Conservation (phyloP, 2,329 filamentous ascomycete species). For the Aspergillus sp. region DNA sequence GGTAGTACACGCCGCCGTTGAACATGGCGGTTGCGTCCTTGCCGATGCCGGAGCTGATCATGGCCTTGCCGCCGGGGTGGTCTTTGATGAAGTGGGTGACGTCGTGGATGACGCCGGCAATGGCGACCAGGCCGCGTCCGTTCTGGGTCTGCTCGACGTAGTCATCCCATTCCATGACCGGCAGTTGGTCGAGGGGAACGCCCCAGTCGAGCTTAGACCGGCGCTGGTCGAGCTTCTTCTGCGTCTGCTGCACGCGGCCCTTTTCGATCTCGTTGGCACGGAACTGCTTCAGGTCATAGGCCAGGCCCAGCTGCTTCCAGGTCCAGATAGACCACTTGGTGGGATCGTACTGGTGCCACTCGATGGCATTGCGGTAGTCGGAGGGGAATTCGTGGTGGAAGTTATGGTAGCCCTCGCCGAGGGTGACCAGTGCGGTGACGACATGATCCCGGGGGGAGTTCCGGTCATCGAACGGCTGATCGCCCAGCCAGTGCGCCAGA, state of each 20-base stretch:
- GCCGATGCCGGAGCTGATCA: slow-evolving; percentile 72
- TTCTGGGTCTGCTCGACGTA: slow-evolving; percentile 70
- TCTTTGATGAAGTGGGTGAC: slow-evolving; percentile 77
- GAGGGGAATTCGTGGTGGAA: slow-evolving; percentile 94
- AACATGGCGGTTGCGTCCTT: slow-evolving; percentile 87
- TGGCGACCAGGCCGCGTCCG: slow-evolving; percentile 64
- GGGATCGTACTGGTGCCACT: slow-evolving; percentile 86
- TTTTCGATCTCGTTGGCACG: slow-evolving; percentile 87
- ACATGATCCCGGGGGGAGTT: slow-evolving; percentile 85
- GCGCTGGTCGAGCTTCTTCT: slow-evolving; percentile 90
- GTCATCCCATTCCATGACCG: slow-evolving; percentile 78
- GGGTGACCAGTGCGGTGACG: slow-evolving; percentile 73
- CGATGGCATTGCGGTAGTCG: slow-evolving; percentile 83
- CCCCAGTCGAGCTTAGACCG: slow-evolving; percentile 77
- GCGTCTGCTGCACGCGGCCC: slow-evolving; percentile 75
- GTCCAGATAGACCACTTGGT: slow-evolving; percentile 83
- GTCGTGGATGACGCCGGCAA: slow-evolving; percentile 81
- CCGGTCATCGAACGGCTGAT: slow-evolving; percentile 86
- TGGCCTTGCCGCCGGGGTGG: slow-evolving; percentile 80
- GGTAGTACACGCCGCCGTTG: slow-evolving; percentile 83
- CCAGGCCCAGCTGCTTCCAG: slow-evolving; percentile 76
- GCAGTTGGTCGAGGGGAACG: slow-evolving; percentile 72
- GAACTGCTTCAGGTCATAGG: slow-evolving; percentile 84
- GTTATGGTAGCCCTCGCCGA: slow-evolving; percentile 88
- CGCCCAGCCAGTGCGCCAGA: slow-evolving; percentile 80